Evolutionary conservation across 1,284 basidiomycete species (phyloP), one percentile per base, ranked within the genome.

Genomic region (Amylostereum areolatum): DNA sequence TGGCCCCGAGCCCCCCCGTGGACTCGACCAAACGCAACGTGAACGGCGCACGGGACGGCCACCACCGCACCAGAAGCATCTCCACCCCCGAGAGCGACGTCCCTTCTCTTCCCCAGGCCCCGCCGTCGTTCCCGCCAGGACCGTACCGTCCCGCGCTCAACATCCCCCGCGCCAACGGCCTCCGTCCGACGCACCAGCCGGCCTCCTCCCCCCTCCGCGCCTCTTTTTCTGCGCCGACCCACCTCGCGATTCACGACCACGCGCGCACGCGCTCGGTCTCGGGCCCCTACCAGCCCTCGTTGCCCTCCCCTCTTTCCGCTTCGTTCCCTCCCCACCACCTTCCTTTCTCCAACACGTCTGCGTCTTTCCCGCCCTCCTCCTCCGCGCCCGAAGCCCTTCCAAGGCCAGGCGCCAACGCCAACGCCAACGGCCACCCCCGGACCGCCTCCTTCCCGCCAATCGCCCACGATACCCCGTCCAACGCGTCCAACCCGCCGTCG

Each of bases 251-350:
- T 47, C 63, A 59, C 57, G 62, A 35, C 29, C 82, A 78, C 63
- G 66, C 66, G 45, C 74, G 75, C 8, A 77, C 73, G 3, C 70
- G 74, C 10, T 81, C 81, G 5, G 71, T 78, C 34, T 81, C 80
- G 7, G 69, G 82, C 3, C 72, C 78, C 5, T 84, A 78, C 58
- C 68, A 74, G 5, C 80, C 82, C 1, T 63, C 64, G 33, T 64
- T 71, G 5, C 74, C 75, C 8, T 80, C 78, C 8, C 78, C 77
- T 9, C 67, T 80, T 12, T 67, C 72, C 5, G 60, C 67, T n/a
- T 69, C 75, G 32, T 74, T 77, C 57, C 67, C 73, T 41, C 49
- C 61, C 32, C 59, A 64, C 61, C 47, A 56, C 59, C 30, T 54
- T 45, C 50, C 58, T 54, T 58, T 61, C 31, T 54, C 61, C n/a